These are phyloP conservation scores for Pseudonitzschia pungens DNA, from an alignment of 108 stramenopile species.

Conservation along the genomic window DNA sequence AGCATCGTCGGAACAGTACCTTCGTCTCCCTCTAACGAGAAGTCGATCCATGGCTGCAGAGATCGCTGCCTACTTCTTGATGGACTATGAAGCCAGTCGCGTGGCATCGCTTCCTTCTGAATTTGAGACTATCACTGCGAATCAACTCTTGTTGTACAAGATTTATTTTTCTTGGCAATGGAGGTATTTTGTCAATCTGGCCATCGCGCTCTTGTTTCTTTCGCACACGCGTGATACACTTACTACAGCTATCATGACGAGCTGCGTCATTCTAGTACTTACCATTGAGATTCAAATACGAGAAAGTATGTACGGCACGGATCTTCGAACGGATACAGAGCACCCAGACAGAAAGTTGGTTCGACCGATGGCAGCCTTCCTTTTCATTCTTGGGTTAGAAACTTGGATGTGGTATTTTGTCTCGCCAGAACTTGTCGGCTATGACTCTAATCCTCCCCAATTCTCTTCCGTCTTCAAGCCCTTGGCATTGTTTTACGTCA, in stretches of 20 bases:
- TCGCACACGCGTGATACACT: constrained; percentile 20
- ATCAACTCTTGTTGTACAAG: constrained; percentile 30
- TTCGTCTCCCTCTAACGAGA: background rate
- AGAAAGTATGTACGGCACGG: constrained; percentile 20
- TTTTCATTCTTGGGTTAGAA: constrained; percentile 36
- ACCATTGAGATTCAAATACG: constrained; percentile 30
- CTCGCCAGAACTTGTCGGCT: background rate
- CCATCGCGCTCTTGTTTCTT: constrained; percentile 35
- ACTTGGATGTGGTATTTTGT: constrained; percentile 33
- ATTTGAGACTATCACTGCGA: constrained; percentile 32
- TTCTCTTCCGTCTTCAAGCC: constrained; percentile 52
- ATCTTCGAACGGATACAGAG: constrained; percentile 20
- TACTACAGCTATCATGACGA: constrained; percentile 23
- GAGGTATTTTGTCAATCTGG: constrained; percentile 30
- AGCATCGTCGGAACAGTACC: background rate
- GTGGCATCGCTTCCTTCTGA: constrained; percentile 30
- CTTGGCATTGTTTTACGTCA: constrained; percentile 55
- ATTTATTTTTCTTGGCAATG: constrained; percentile 26
- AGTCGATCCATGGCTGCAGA: constrained; percentile 17
- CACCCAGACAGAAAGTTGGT: constrained; percentile 29
- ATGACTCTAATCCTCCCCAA: constrained; percentile 13
- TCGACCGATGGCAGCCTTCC: constrained; percentile 36
- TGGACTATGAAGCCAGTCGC: constrained; percentile 48
- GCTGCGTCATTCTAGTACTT: constrained; percentile 27
- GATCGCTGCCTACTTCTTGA: constrained; percentile 45